A percentile compares a stretch with the other conserved stretches of the same genome.
These are phyloP conservation scores for Neurospora crassa DNA, from an alignment of 2,329 filamentous ascomycete species.

Conservation along the genomic window DNA sequence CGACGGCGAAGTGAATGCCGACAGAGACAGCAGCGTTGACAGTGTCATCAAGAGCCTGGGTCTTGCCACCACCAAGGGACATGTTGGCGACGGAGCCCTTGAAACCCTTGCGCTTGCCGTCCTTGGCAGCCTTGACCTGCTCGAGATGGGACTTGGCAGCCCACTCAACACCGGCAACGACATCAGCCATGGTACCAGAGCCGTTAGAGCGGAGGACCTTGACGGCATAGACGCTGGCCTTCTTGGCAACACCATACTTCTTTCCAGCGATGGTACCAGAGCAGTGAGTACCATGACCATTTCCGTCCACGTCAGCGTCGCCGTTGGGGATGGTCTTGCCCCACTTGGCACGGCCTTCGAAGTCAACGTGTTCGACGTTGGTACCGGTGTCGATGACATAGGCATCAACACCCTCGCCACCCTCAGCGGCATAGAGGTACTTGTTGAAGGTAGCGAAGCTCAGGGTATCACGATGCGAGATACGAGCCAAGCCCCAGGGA, in stretches of 20 bases:
- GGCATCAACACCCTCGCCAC: conserved; percentile 94
- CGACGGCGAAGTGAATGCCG: conserved; percentile 95
- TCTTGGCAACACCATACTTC: conserved; percentile 99
- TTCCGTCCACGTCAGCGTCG: conserved; percentile 86
- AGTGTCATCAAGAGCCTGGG: conserved; percentile 76
- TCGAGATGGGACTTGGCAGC: conserved; percentile 72
- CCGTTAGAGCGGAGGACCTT: conserved; percentile 98
- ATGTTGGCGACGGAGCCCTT: conserved; percentile 99
- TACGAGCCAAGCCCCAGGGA: conserved; percentile 97
- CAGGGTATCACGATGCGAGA: conserved; percentile 84
- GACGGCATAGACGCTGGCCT: conserved; percentile 91
- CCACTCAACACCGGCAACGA: conserved; percentile 96
- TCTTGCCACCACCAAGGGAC: conserved; percentile 97
- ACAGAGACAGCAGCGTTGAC: conserved; percentile 89
- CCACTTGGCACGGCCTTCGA: conserved; percentile 91
- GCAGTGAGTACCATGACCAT: conserved; percentile 98
- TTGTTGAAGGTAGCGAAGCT: conserved; percentile 95
- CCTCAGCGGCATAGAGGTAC: conserved; percentile 84
- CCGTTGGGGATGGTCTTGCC: conserved; percentile 87
- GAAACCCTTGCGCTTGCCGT: conserved; percentile 88
- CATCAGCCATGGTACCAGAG: conserved; percentile 96
- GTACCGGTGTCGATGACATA: conserved; percentile 98
- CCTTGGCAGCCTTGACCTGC: conserved; percentile 69
- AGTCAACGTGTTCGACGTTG: conserved; percentile 90
- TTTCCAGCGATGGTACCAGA: conserved; percentile 95